Conservation (phyloP, 2,329 filamentous ascomycete genomes). For the Ophiocordyceps sinensis region DNA sequence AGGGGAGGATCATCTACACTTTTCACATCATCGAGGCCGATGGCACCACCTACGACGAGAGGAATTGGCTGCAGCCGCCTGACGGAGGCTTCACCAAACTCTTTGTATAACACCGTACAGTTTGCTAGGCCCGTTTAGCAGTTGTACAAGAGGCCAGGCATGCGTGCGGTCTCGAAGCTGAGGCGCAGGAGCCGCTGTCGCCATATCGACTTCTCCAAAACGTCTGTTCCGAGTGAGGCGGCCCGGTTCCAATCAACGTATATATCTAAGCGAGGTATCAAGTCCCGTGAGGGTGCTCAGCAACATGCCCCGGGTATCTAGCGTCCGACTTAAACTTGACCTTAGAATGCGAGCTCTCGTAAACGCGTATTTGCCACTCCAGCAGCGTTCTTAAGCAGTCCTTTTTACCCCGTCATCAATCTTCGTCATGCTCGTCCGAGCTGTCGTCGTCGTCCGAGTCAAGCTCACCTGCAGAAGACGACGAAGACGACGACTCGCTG, state of each 20-base stretch:
- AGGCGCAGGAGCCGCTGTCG: background rate
- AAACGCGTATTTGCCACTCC: background rate
- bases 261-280: constrained; percentile 2
- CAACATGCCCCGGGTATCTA: constrained; percentile 4
- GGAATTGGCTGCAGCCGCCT: constrained; percentile 89
- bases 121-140: background rate
- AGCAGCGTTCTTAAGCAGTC: background rate
- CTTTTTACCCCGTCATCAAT: background rate
- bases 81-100: constrained; percentile 63
- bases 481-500: constrained; percentile 27
- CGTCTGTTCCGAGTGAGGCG: background rate
- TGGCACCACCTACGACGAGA: constrained; percentile 58
- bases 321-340: constrained; percentile 2
- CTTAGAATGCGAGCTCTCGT: background rate
- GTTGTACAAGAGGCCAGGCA: background rate
- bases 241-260: background rate
- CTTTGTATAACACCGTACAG: constrained; percentile 10
- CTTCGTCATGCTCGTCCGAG: constrained; percentile 2
- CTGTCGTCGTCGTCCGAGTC: constrained; percentile 16
- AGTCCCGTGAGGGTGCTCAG: constrained; percentile 3
- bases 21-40: constrained; percentile 92
- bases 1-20: constrained; percentile 89
- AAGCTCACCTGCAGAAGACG: constrained; percentile 19
- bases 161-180: background rate
- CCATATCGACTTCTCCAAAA: background rate